A percentile compares a stretch with the other conserved stretches of the same genome.
Conservation (phyloP, 352 stramenopile genomes). For the Phytophthora litchii region DNA sequence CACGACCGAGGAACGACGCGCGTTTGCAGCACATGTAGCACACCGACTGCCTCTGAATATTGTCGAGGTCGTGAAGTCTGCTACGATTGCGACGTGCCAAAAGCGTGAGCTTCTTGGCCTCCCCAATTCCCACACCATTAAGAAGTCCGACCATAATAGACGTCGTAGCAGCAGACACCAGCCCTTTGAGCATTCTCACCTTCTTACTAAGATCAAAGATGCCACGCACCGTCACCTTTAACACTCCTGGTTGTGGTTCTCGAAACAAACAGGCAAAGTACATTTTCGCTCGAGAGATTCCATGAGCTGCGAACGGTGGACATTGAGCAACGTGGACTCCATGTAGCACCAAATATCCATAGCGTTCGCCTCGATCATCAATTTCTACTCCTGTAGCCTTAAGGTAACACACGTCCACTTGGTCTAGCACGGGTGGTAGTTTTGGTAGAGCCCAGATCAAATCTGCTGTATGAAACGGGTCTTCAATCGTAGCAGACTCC, state of each 20-base stretch:
- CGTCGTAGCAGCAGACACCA: slow-evolving; percentile 35
- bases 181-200: slow-evolving; percentile 21
- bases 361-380: slow-evolving; percentile 37
- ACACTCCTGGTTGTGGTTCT: slow-evolving; percentile 25
- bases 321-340: slow-evolving; percentile 43
- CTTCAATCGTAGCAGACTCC: slow-evolving; percentile 24
- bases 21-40: slow-evolving; percentile 27
- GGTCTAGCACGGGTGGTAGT: slow-evolving; percentile 12
- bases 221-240: slow-evolving; percentile 45
- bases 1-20: slow-evolving; percentile 28
- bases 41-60: slow-evolving; percentile 2
- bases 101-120: slow-evolving; percentile 60
- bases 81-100: slow-evolving; percentile 28
- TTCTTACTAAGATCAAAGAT: slow-evolving; percentile 45
- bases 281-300: slow-evolving; percentile 35
- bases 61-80: neutral
- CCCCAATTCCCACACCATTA: slow-evolving; percentile 39
- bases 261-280: slow-evolving; percentile 46
- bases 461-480: slow-evolving; percentile 49
- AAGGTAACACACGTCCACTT: slow-evolving; percentile 48
- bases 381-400: slow-evolving; percentile 43
- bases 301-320: slow-evolving; percentile 32
- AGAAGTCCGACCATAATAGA: slow-evolving; percentile 41
- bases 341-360: slow-evolving; percentile 51
- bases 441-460: slow-evolving; percentile 47